Evolutionary conservation across 2,329 filamentous ascomycete genomes (phyloP).

Genomic region (Periconia sp.): DNA sequence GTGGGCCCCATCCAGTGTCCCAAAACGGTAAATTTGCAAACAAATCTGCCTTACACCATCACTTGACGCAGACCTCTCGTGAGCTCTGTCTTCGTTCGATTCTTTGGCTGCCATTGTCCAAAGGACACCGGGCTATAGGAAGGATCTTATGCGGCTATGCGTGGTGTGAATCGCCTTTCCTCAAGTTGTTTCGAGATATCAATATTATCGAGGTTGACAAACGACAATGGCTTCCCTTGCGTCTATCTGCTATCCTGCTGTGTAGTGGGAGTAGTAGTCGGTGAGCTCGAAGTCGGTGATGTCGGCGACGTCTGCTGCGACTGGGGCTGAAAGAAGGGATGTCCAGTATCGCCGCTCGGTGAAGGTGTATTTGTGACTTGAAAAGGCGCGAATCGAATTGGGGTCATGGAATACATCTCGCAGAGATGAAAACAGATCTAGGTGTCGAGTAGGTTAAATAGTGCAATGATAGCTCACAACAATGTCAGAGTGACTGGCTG

Average conservation of each 20-base stretch:
- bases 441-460: neutral
- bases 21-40: too few relatives aligned
- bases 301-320: conserved; percentile 11
- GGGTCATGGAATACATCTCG: conserved; percentile 23
- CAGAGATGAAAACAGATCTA: neutral
- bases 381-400: conserved; percentile 37
- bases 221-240: too few relatives aligned
- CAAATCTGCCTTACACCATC: too few relatives aligned
- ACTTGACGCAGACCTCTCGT: too few relatives aligned
- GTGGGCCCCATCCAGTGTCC: too few relatives aligned
- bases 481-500: neutral
- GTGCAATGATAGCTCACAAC: neutral
- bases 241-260: neutral
- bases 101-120: too few relatives aligned
- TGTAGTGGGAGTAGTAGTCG: conserved; percentile 1
- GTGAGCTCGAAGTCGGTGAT: conserved; percentile 3
- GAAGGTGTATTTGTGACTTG: conserved; percentile 31
- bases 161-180: too few relatives aligned
- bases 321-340: conserved; percentile 28
- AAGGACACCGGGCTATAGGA: too few relatives aligned
- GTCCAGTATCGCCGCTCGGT: conserved; percentile 16
- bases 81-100: too few relatives aligned
- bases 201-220: too few relatives aligned
- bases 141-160: too few relatives aligned
- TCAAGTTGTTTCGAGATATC: too few relatives aligned